phyloP scores from a whole-genome alignment of 2,329 filamentous ascomycete species.

The Alternaria triticimaculans region DNA sequence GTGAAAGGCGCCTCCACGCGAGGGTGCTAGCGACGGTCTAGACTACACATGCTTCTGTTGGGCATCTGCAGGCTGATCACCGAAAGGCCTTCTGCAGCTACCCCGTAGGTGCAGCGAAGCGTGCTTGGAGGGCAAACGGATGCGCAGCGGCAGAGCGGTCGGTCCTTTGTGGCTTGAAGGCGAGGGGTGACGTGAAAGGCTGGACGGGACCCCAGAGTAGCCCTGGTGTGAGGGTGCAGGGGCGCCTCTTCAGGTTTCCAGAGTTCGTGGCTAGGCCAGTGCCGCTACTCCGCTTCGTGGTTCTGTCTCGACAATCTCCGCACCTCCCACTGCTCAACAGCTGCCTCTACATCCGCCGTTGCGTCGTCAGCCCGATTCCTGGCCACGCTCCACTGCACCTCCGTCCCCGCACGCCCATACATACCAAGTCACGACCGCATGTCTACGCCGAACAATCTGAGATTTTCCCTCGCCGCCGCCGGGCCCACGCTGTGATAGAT shows the following conservation, averaged over 20 bases:
- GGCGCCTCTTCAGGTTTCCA: not conserved
- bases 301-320: slow-evolving; percentile 8
- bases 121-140: slow-evolving; percentile 7
- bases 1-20: slow-evolving; percentile 6
- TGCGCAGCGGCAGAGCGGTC: slow-evolving; percentile 6
- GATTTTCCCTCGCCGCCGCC: slow-evolving; percentile 33
- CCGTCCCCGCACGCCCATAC: slow-evolving; percentile 10
- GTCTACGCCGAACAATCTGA: slow-evolving; percentile 32
- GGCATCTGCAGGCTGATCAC: slow-evolving; percentile 25
- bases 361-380: slow-evolving; percentile 14
- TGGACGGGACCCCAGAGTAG: not conserved
- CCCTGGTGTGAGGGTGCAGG: not conserved
- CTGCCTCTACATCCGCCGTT: slow-evolving; percentile 1
- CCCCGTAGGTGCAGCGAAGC: slow-evolving; percentile 1
- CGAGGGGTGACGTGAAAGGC: slow-evolving; percentile 6
- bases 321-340: not conserved
- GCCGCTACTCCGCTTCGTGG: not conserved
- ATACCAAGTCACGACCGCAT: slow-evolving; percentile 36
- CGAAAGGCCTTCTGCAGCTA: slow-evolving; percentile 17
- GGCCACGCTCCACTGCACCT: slow-evolving; percentile 8
- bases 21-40: slow-evolving; percentile 19
- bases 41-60: slow-evolving; percentile 19
- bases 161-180: not conserved
- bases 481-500: slow-evolving; percentile 31
- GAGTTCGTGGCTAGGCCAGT: not conserved